phyloP scores from a whole-genome alignment of 805 yeast species.

The Starmerella lactis-condensi region DNA sequence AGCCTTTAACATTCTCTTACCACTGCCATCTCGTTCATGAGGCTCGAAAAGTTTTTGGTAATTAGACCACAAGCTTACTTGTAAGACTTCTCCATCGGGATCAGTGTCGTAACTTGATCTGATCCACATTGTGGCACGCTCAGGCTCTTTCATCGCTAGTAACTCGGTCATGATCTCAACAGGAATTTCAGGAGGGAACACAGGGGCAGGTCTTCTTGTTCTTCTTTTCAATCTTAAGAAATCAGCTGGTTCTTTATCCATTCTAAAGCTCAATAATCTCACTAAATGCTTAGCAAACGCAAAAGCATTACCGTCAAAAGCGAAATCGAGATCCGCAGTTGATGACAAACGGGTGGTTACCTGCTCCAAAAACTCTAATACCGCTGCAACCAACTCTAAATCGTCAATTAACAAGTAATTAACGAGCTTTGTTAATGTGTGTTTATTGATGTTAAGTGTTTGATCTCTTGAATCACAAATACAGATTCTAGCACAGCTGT shows the following conservation, averaged over 20 bases:
- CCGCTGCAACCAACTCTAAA: conserved; percentile 49
- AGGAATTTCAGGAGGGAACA: conserved; percentile 42
- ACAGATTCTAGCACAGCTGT: conserved; percentile 62
- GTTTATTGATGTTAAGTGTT: conserved; percentile 32
- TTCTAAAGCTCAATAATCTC: conserved; percentile 34
- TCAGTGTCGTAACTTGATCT: conserved; percentile 74
- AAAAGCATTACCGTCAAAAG: too few relatives aligned
- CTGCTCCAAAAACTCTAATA: conserved; percentile 68
- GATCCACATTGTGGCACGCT: conserved; percentile 86
- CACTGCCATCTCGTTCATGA: conserved; percentile 32
- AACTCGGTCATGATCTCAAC: conserved; percentile 40
- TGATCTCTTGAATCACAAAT: conserved; percentile 34
- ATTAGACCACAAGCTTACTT: conserved; percentile 86
- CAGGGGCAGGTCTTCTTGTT: conserved; percentile 45
- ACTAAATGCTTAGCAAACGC: conserved; percentile 45
- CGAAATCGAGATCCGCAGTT: too few relatives aligned
- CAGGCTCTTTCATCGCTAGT: conserved; percentile 57
- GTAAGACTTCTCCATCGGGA: conserved; percentile 71
- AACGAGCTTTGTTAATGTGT: conserved; percentile 39
- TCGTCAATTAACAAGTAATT: conserved; percentile 47
- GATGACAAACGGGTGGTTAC: conserved; percentile 47
- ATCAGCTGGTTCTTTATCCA: conserved; percentile 23
- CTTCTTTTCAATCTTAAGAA: conserved; percentile 24
- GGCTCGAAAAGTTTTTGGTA: conserved; percentile 74
- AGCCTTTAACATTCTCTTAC: conserved; percentile 59